Base-by-base conservation (phyloP, 345 rosid species). In the Anastatica hierochuntica region DNA sequence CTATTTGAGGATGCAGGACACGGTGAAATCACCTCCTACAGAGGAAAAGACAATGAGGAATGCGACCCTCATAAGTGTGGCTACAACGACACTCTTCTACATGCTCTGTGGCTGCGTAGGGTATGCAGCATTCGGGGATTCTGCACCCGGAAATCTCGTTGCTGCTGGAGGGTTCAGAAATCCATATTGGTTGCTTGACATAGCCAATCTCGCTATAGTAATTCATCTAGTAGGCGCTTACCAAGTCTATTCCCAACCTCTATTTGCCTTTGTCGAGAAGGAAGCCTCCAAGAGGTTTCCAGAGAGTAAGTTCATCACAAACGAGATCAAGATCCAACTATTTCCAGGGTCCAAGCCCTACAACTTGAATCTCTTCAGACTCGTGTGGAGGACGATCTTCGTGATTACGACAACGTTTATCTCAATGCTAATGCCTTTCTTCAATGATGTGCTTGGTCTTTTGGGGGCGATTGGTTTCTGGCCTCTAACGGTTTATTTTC, bases 151-250 rank as follows among this genome's bases (percentile, higher is more conserved):
- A 18, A 85, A 88, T 38, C 85, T 85, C 41, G 73, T 88, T 3
- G 80, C 86, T 0, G 72, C 83, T 0, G 82, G 77, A 18, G 95
- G 92, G 2, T 85, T 80, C 57, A 74, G 63, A 37, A 77, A 84
- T 66, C 97, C 97, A 2, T 88, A 18, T 49, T 88, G 95, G 97
- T 82, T 85, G 7, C 79, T 88, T n/a, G 95, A 85, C 78, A 75
- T 88, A 40, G 97, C 89, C 7, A 88, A 88, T 21, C 71, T 72
- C 0, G 90, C 97, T 33, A 77, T 88, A 26, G 80, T 83, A 0
- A 56, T 88, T 43, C 97, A 88, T 77, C 79, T 85, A n/a, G 69
- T 85, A 2, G 92, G 89, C 7, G 97, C 92, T 7, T 88, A 88
- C 78, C 97, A 88, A 68, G 95, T 88, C 60, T 85, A 11, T 66